These are phyloP conservation scores for Alternaria conjuncta DNA, from an alignment of 2,329 filamentous ascomycete species.

Conservation along the genomic window DNA sequence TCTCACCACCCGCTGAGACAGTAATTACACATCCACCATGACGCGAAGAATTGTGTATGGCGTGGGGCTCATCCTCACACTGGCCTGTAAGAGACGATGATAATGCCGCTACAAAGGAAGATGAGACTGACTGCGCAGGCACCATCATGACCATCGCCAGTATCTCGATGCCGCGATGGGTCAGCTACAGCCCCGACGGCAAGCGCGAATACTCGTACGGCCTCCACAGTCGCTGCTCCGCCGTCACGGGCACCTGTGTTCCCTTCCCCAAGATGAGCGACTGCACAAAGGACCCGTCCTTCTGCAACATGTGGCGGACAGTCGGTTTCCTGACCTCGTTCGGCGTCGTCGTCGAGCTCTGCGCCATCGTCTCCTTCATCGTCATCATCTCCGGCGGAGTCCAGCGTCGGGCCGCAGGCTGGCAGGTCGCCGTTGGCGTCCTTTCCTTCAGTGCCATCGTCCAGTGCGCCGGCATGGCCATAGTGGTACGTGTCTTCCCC, in stretches of 20 bases:
- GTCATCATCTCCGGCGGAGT: slow-evolving; percentile 81
- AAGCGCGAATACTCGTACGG: slow-evolving; percentile 64
- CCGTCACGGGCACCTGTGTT: slow-evolving; percentile 67
- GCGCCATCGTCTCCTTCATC: slow-evolving; percentile 77
- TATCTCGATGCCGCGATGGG: slow-evolving; percentile 74
- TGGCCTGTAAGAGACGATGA: slow-evolving; percentile 46
- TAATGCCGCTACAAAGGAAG: neutral
- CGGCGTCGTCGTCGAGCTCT: slow-evolving; percentile 80
- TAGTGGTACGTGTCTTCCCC: slow-evolving; percentile 71
- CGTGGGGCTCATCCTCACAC: slow-evolving; percentile 55
- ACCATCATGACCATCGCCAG: slow-evolving; percentile 74
- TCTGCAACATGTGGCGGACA: slow-evolving; percentile 91
- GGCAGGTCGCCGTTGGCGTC: slow-evolving; percentile 75
- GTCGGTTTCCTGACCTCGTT: slow-evolving; percentile 89
- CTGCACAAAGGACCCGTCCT: slow-evolving; percentile 71
- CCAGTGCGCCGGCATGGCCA: slow-evolving; percentile 77
- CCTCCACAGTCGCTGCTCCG: slow-evolving; percentile 81
- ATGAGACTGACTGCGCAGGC: slow-evolving; percentile 54
- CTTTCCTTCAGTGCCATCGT: slow-evolving; percentile 70
- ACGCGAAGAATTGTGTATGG: slow-evolving; percentile 58
- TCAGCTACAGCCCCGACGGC: slow-evolving; percentile 62
- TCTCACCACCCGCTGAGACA: neutral
- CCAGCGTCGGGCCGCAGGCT: slow-evolving; percentile 79
- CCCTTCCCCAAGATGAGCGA: slow-evolving; percentile 72
- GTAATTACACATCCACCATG: slow-evolving; percentile 44